Evolutionary conservation across 768 basidiomycete genomes (phyloP).

Genomic region (Paxillus involutus): DNA sequence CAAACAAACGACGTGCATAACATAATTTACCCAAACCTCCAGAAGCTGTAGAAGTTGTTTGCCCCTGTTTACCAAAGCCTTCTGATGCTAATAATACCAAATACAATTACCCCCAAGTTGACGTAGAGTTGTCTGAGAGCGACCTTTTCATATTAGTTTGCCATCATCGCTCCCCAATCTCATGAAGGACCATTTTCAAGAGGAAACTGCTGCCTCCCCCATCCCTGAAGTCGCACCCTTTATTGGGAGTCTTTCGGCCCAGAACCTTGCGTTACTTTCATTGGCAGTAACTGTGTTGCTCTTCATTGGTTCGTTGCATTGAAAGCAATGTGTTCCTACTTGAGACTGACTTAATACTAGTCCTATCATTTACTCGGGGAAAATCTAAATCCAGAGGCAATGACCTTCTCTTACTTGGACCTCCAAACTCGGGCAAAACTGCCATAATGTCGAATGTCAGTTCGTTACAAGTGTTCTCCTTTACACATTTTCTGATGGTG

Average conservation of each 20-base stretch:
- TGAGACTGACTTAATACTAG: slow-evolving; percentile 35
- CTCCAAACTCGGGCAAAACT: slow-evolving; percentile 80
- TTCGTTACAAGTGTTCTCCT: slow-evolving; percentile 7
- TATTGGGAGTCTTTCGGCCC: slow-evolving; percentile 37
- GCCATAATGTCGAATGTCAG: slow-evolving; percentile 70
- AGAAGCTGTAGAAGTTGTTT: not conserved
- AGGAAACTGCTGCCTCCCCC: slow-evolving; percentile 5
- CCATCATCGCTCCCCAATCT: not conserved
- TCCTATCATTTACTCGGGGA: slow-evolving; percentile 41
- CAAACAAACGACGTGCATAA: not conserved
- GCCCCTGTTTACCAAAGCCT: slow-evolving; percentile 13
- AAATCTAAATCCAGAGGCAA: slow-evolving; percentile 51
- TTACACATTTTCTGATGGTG: slow-evolving; percentile 6
- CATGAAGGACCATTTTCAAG: slow-evolving; percentile 13
- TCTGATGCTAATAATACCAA: slow-evolving; percentile 18
- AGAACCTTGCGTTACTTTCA: slow-evolving; percentile 41
- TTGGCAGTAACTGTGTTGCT: slow-evolving; percentile 43
- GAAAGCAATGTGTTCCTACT: not conserved
- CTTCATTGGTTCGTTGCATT: slow-evolving; percentile 39
- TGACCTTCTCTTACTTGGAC: slow-evolving; percentile 73
- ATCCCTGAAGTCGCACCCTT: slow-evolving; percentile 38
- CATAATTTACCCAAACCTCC: too few species aligned
- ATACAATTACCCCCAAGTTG: slow-evolving; percentile 10
- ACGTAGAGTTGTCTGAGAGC: not conserved
- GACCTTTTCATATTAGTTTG: not conserved